Evolutionary conservation across 108 stramenopile genomes (phyloP), one percentile per base, ranked within the genome.

Genomic region (Aurantiochytrium sp.): DNA sequence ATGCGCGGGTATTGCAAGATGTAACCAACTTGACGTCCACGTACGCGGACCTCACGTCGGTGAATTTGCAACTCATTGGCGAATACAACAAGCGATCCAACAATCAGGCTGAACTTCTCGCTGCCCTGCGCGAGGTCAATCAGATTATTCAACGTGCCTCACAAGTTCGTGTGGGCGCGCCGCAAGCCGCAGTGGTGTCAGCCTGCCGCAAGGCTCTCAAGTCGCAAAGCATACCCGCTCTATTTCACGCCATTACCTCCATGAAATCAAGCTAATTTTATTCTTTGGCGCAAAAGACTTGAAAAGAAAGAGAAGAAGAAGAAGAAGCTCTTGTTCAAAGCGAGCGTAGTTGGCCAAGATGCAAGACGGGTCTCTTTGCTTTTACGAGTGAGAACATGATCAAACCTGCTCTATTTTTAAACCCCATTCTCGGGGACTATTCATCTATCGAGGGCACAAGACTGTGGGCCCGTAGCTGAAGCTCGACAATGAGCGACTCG

Each of bases 61-160:
- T 95, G 12, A 94, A 94, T 72, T 44, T 45, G 35, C 44, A 91
- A 72, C 88, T 94, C n/a, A 55, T 94, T 42, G 91, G 90, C 16
- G 94, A 93, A 88, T 91, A 95, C 87, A 59, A 60, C 42, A 94
- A 93, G 88, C 92, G 94, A 0, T 90, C 93, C 1, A 92, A 89
- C 55, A 93, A 93, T 60, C 94, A 95, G 72, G 71, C 55, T 47
- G 92, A 87, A 5, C 72, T 94, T 5, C 59, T 94, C 5, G 92
- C 60, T 0, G 60, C 91, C n/a, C 64, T 94, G 49, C 93, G 91
- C 83, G 88, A 93, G 69, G 92, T 94, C 4, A 94, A 94, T 53
- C 91, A 91, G 49, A 72, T 57, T 35, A 92, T 94, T n/a, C 91
- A 92, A 58, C 89, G 69, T 76, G 93, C 93, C 19, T 88, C 93